phyloP scores from a whole-genome alignment of 2,329 filamentous ascomycete genomes.

The Microcyclosporella mali region DNA sequence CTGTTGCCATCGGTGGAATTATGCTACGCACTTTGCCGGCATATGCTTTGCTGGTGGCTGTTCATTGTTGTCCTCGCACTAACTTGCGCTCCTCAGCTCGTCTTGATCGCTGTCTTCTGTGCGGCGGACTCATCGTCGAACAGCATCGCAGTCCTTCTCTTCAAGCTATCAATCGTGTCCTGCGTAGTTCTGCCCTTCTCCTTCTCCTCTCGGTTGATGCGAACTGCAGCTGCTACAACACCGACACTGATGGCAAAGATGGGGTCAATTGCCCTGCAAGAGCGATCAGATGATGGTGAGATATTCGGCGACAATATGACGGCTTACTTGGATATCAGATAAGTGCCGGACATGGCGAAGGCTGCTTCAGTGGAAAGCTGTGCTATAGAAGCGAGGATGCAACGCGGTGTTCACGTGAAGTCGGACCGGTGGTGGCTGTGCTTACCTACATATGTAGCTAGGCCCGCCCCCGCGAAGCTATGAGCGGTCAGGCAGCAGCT shows the following conservation, averaged over 20 bases:
- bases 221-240: constrained; percentile 36
- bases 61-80: no score
- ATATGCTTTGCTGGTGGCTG: no score
- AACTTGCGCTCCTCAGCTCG: neutral
- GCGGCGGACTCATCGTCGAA: constrained; percentile 11
- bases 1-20: no score
- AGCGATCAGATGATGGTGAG: neutral
- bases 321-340: constrained; percentile 9
- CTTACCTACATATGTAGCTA: no score
- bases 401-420: no score
- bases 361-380: neutral
- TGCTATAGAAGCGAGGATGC: no score
- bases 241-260: constrained; percentile 46
- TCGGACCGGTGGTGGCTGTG: no score
- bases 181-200: constrained; percentile 38
- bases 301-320: neutral
- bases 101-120: neutral
- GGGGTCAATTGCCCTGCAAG: constrained; percentile 41
- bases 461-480: no score
- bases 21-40: no score
- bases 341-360: constrained; percentile 3
- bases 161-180: constrained; percentile 37
- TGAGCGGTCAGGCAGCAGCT: no score
- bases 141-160: constrained; percentile 39
- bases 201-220: constrained; percentile 43